Evolutionary conservation across 495 filamentous ascomycete genomes (phyloP).

Genomic region (Penicillium soppii): DNA sequence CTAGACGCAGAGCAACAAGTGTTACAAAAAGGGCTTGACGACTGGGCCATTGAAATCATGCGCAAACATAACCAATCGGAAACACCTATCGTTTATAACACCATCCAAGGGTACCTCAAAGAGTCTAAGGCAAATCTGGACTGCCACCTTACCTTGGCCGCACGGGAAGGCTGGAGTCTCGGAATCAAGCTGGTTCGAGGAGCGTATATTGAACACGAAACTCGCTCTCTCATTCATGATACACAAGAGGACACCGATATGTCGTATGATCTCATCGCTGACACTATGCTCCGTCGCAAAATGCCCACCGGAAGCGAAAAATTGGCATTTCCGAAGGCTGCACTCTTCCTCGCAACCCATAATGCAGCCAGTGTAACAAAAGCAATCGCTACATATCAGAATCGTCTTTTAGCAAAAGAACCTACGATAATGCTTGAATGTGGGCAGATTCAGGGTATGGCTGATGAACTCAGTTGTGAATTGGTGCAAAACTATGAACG

Average conservation of each 20-base stretch:
- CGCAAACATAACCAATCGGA: slow-evolving; percentile 32
- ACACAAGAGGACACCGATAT: slow-evolving; percentile 42
- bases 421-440: slow-evolving; percentile 33
- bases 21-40: slow-evolving; percentile 34
- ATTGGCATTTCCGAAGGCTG: slow-evolving; percentile 28
- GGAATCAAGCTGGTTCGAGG: slow-evolving; percentile 43
- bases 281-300: slow-evolving; percentile 24
- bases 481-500: slow-evolving; percentile 26
- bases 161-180: slow-evolving; percentile 30
- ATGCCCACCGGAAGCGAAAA: slow-evolving; percentile 14
- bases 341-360: slow-evolving; percentile 43
- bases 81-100: slow-evolving; percentile 36
- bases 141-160: slow-evolving; percentile 29
- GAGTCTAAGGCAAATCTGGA: slow-evolving; percentile 32
- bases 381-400: slow-evolving; percentile 27
- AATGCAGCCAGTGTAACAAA: slow-evolving; percentile 34
- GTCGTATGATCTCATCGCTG: slow-evolving; percentile 40
- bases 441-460: slow-evolving; percentile 64
- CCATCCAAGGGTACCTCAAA: slow-evolving; percentile 43
- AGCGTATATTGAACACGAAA: slow-evolving; percentile 41
- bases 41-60: slow-evolving; percentile 41
- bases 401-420: slow-evolving; percentile 14
- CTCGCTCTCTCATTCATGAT: slow-evolving; percentile 38
- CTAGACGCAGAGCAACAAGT: slow-evolving; percentile 40
- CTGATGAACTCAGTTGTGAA: slow-evolving; percentile 36